Evolutionary conservation across 805 yeast species (phyloP).

Genomic region (Saccharomycopsis oosterbeekiorum): DNA sequence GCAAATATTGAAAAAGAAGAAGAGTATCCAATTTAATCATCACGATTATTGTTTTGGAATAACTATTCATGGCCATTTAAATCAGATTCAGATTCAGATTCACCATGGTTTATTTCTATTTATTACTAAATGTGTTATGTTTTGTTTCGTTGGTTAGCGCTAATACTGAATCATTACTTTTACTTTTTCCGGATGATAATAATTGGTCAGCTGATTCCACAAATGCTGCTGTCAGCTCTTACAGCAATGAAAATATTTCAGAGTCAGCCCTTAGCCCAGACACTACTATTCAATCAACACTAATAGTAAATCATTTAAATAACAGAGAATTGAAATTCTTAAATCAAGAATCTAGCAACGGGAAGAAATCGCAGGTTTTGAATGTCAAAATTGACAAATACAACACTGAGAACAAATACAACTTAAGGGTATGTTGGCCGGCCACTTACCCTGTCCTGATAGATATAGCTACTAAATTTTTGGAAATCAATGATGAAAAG

Average conservation of each 20-base stretch:
- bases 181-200: constrained; percentile 1
- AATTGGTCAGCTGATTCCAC: not conserved
- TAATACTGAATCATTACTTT: constrained; percentile 16
- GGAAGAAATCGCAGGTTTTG: not conserved
- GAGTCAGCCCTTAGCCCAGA: not conserved
- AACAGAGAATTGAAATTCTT: constrained; percentile 8
- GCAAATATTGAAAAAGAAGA: no score
- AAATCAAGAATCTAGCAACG: not conserved
- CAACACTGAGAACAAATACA: constrained; percentile 5
- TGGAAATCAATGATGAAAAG: not conserved
- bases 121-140: not conserved
- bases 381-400: constrained; percentile 3
- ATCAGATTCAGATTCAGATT: no score
- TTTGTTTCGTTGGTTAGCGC: not conserved
- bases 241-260: not conserved
- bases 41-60: no score
- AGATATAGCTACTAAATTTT: constrained; percentile 8
- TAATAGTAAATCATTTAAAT: constrained; percentile 6
- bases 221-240: not conserved
- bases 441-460: constrained; percentile 15
- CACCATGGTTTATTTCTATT: no score
- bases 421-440: constrained; percentile 17
- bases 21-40: no score
- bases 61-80: no score
- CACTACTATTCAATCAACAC: not conserved